Evolutionary conservation across 23 red algal species (phyloP).

Genomic region (Gracilaria gracilis): DNA sequence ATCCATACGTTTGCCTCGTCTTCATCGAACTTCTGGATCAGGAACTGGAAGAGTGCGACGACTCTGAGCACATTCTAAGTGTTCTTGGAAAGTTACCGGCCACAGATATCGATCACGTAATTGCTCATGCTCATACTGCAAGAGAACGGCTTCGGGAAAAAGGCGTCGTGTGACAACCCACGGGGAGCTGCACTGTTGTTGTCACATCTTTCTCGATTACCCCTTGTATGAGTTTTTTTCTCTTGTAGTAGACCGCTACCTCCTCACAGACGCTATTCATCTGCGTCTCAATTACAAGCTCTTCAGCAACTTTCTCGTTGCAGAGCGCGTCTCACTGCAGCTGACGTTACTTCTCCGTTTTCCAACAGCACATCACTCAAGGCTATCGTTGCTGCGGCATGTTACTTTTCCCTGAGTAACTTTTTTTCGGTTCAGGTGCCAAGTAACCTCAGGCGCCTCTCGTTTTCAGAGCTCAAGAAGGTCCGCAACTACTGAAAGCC

Average conservation of each 20-base stretch:
- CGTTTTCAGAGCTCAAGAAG: not conserved
- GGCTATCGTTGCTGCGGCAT: not conserved
- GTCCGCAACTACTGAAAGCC: not conserved
- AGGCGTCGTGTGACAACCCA: constrained; percentile 43
- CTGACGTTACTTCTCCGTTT: not conserved
- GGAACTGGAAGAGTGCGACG: constrained; percentile 90
- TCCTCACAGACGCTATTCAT: not conserved
- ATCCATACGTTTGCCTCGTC: constrained; percentile 93
- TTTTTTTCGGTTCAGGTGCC: not conserved
- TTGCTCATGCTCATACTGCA: constrained; percentile 77
- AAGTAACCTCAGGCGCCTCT: not conserved
- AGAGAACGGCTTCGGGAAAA: constrained; percentile 61
- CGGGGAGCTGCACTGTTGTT: not conserved
- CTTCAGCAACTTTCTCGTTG: not conserved
- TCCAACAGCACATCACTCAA: not conserved
- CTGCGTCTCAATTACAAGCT: not conserved
- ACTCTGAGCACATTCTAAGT: constrained; percentile 74
- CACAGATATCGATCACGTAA: constrained; percentile 83
- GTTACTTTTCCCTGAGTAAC: not conserved
- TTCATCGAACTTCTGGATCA: constrained; percentile 85
- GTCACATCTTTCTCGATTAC: not conserved
- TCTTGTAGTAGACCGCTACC: constrained; percentile 24
- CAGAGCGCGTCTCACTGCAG: not conserved
- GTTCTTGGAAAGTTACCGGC: constrained; percentile 76
- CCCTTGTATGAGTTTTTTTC: constrained; percentile 1